phyloP scores from a whole-genome alignment of 2,329 filamentous ascomycete species.

The Aspergillus bombycis region DNA sequence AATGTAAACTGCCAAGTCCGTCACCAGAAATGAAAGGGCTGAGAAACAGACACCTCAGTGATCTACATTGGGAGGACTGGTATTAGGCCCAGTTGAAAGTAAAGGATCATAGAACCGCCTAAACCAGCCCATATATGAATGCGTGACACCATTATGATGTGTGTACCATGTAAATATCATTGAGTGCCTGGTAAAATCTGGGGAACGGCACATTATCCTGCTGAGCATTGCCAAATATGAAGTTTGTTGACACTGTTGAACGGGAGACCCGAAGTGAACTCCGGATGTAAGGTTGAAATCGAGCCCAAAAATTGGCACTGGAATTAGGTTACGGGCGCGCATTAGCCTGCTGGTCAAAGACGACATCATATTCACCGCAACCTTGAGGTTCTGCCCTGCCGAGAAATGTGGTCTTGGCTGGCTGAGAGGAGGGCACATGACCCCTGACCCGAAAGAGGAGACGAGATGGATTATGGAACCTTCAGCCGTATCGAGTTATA shows the following conservation, averaged over 20 bases:
- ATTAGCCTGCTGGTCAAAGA: background rate
- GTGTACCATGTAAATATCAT: background rate
- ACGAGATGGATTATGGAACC: background rate
- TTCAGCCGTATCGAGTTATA: background rate
- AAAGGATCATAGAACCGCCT: slow-evolving; percentile 2
- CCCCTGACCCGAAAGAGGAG: background rate
- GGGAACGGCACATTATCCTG: background rate
- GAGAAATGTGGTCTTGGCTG: background rate
- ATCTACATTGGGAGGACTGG: background rate
- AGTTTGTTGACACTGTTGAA: background rate
- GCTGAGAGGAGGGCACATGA: background rate
- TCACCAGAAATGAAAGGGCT: background rate
- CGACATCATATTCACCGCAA: background rate
- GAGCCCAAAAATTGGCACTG: slow-evolving; percentile 1
- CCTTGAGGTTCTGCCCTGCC: background rate
- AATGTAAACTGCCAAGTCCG: background rate
- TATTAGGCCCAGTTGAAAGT: background rate
- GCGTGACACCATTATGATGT: background rate
- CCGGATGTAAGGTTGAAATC: background rate
- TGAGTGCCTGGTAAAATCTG: background rate
- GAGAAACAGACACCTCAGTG: background rate
- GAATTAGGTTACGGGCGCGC: background rate
- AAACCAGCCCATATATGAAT: background rate
- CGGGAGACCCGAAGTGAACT: background rate
- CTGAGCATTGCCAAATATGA: background rate